Evolutionary conservation across 768 basidiomycete species (phyloP), one percentile per base, ranked within the genome.

Genomic region (Auricularia sp.): DNA sequence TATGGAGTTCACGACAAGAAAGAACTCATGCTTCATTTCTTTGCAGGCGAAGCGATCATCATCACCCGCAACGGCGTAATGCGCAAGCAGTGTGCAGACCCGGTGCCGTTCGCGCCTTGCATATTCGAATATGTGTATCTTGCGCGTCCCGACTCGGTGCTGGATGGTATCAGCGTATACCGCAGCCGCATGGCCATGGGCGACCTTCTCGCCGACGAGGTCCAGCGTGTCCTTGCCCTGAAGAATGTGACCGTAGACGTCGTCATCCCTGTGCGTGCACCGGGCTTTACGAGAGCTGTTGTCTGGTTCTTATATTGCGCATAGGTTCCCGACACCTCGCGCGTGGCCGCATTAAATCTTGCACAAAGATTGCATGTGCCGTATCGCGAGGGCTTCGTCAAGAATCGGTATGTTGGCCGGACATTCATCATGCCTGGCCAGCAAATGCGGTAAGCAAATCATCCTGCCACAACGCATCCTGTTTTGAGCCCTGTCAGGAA

Each of bases 401-500:
- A 99, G 80, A 99, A 99, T 74, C 86, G 97, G 39, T 99, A 99
- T 76, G 93, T 98, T 36, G 97, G 95, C 3, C 80, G 97, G 68
- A 99, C 97, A 0, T 99, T 99, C 74, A 98, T 99, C 76, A 99
- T 99, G 97, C 96, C 97, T 7, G 97, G 96, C 29, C 97, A 99
- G 73, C 89, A 92, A 74, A 90, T 93, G 87, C 85, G 94, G 91
- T 85, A 61, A 65, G 66, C 71, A 47, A 67, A 64, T 56, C 11
- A 3, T 3, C n/a, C 47, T 65, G 33, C n/a, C 12, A 51, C 1
- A 34, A 29, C 35, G 18, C 14, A 63, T 54, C 61, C 68, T 44
- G 58, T 70, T 36, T 29, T 62, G 62, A 21, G 18, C 53, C 36
- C 1, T 59, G 62, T 60, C 70, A 93, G 93, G 75, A 85, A 82